Percentiles rank a stretch among this genome's conserved stretches.
Evolutionary conservation across 345 rosid species (phyloP).

Genomic region (Salix purpurea): DNA sequence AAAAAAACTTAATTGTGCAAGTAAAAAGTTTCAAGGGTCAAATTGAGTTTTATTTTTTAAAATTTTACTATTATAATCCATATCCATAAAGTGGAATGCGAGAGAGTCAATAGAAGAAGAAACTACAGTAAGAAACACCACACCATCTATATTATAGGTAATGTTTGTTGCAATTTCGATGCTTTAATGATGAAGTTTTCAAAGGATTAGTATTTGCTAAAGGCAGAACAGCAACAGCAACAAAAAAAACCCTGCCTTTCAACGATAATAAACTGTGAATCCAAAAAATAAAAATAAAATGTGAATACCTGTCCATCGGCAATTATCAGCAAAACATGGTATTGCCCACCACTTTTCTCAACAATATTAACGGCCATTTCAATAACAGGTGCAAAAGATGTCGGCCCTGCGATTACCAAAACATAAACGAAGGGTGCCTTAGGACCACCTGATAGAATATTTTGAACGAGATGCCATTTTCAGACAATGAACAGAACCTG

Average conservation of each 20-base stretch:
- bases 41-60: no score
- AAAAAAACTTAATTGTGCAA: no score
- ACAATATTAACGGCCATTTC: conserved; percentile 94
- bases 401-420: conserved; percentile 56
- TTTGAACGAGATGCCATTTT: background rate
- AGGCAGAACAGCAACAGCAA: background rate
- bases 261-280: no score
- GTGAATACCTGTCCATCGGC: conserved; percentile 93
- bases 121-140: no score
- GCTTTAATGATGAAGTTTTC: background rate
- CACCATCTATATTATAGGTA: no score
- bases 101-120: no score
- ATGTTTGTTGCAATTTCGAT: background rate
- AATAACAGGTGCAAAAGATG: conserved; percentile 92
- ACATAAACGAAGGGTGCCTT: background rate
- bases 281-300: no score
- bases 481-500: background rate
- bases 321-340: conserved; percentile 86
- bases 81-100: no score
- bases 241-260: background rate
- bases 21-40: no score
- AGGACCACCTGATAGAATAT: background rate
- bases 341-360: conserved; percentile 87
- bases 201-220: background rate
- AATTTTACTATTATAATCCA: no score